These are phyloP conservation scores for Dimargaris cristalligena DNA, from an alignment of 192 early-diverging fungal species.

Conservation along the genomic window DNA sequence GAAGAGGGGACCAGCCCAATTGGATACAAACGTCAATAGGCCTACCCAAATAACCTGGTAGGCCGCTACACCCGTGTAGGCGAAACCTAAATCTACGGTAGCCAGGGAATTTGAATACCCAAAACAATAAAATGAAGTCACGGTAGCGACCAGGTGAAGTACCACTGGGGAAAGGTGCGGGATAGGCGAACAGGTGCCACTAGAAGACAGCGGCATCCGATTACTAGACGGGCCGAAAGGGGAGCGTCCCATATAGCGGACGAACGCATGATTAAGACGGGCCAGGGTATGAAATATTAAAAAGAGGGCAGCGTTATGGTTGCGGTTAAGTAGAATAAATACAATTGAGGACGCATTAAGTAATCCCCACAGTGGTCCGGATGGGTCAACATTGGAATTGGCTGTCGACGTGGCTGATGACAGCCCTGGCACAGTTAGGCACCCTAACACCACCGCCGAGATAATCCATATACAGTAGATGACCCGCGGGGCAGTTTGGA, in stretches of 20 bases:
- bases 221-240: too few relatives aligned
- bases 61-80: constrained; percentile 50
- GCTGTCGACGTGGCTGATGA: too few relatives aligned
- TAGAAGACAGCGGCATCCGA: too few relatives aligned
- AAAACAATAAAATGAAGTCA: constrained; percentile 42
- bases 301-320: constrained; percentile 44
- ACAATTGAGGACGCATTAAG: constrained; percentile 15
- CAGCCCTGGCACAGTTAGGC: too few relatives aligned
- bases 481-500: constrained; percentile 13
- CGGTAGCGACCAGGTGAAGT: constrained; percentile 13
- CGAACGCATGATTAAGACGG: constrained; percentile 14
- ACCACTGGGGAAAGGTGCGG: neutral
- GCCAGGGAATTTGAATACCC: constrained; percentile 67
- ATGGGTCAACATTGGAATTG: too few relatives aligned
- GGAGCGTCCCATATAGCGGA: too few relatives aligned
- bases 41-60: constrained; percentile 45
- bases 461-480: too few relatives aligned
- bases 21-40: constrained; percentile 44
- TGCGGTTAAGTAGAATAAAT: constrained; percentile 40
- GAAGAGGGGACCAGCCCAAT: constrained; percentile 51
- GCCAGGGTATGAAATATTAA: constrained; percentile 34
- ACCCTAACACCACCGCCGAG: too few relatives aligned
- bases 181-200: too few relatives aligned
- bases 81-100: constrained; percentile 57
- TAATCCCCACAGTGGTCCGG: too few relatives aligned